These are phyloP conservation scores for Nigrospora sphaerica DNA, from an alignment of 2,329 filamentous ascomycete species.

Conservation along the genomic window DNA sequence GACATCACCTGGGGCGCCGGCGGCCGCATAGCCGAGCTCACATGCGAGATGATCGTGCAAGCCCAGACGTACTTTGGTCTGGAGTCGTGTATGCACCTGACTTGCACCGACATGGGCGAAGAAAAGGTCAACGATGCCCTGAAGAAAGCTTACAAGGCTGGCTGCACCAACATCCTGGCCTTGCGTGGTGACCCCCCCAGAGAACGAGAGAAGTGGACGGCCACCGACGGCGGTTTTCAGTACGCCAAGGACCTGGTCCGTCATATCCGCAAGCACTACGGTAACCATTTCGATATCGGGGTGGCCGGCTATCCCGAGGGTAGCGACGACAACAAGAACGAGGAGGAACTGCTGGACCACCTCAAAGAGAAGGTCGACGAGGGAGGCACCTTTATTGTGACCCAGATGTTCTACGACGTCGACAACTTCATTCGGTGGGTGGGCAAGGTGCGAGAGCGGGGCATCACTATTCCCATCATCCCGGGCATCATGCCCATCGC, in stretches of 20 bases:
- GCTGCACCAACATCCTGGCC: conserved; percentile 95
- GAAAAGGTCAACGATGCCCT: conserved; percentile 88
- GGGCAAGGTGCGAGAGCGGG: conserved; percentile 72
- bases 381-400: conserved; percentile 88
- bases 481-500: conserved; percentile 93
- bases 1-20: conserved; percentile 98
- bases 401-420: conserved; percentile 98
- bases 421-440: conserved; percentile 95
- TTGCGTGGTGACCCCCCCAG: conserved; percentile 88
- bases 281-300: conserved; percentile 92
- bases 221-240: conserved; percentile 76
- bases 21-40: conserved; percentile 82
- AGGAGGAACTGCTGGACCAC: conserved; percentile 79
- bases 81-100: conserved; percentile 98
- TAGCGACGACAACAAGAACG: conserved; percentile 84
- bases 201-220: conserved; percentile 91
- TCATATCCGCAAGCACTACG: conserved; percentile 73
- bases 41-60: conserved; percentile 94
- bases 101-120: conserved; percentile 94
- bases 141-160: conserved; percentile 81
- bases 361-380: conserved; percentile 96
- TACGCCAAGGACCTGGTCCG: conserved; percentile 82
- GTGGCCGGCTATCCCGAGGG: conserved; percentile 96
- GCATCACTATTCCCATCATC: conserved; percentile 77
- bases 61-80: conserved; percentile 92